Base-by-base conservation (phyloP, 495 filamentous ascomycete species). In the Aspergillus sclerotiicarbonarius region DNA sequence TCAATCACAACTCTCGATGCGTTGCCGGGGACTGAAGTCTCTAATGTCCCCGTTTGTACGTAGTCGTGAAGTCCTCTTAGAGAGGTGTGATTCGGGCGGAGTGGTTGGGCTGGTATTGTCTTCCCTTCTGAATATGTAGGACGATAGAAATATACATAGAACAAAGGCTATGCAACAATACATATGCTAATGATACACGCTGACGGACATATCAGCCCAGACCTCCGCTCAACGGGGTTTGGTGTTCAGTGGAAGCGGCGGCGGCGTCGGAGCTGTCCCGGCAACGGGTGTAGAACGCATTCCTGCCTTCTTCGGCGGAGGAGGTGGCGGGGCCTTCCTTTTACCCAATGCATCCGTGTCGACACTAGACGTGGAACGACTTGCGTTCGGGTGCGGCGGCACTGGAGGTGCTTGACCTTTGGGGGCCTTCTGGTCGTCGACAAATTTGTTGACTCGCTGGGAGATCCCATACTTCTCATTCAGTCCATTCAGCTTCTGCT, bases 321-420 rank as follows among this genome's bases (percentile, higher is more conserved):
- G 82, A 6, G 76, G 82, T 6, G 89, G 88, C 4, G 90, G 87
- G 8, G 86, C 80, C 61, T 86, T 89, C 72, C 86, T 89, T 63
- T 76, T 82, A 31, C 51, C 43, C 30, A 62, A 9, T 3, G 53
- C 37, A 43, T 54, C 62, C 18, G 52, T 47, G 10, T 62, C 60
- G n/a, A 51, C 33, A 30, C 55, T 60, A 5, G 60, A 62, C 5
- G 15, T 45, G 13, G 60, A 53, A 46, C 55, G 63, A 50, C 58
- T 65, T 43, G 62, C 13, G 12, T 61, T 63, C 0, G 71, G 71
- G 8, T 71, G 73, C 15, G 70, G 69, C 0, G 71, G 56, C 31
- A 63, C 16, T 1, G 61, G 64, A 5, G 64, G 64, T 29, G 59
- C 45, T 30, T 56, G 53, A 21, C 61, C 64, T 8, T 74, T 63